Evolutionary conservation across 495 filamentous ascomycete species (phyloP).

Genomic region (Xylaria flabelliformis): DNA sequence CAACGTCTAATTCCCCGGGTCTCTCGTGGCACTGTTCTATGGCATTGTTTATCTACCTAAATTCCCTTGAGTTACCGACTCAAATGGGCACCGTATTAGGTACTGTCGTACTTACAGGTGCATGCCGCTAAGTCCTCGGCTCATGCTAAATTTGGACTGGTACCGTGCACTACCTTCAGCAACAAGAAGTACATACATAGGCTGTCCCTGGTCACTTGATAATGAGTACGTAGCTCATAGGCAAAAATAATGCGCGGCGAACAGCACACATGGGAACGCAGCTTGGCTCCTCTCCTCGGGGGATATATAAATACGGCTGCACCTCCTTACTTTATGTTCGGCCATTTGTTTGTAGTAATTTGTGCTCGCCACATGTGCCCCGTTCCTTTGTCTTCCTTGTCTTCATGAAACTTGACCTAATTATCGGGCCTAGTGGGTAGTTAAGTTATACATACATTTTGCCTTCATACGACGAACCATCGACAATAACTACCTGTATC

Average conservation of each 20-base stretch:
- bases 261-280: background rate
- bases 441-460: constrained; percentile 1
- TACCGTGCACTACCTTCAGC: background rate
- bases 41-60: background rate
- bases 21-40: constrained; percentile 1
- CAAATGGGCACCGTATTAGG: constrained; percentile 5
- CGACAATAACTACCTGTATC: constrained; percentile 5
- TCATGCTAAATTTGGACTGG: constrained; percentile 22
- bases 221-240: background rate
- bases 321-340: constrained; percentile 2
- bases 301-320: constrained; percentile 3
- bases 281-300: background rate
- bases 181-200: background rate
- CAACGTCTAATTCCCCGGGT: background rate
- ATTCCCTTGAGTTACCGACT: background rate
- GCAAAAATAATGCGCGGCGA: background rate
- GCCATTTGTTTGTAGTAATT: constrained; percentile 8
- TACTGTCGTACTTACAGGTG: background rate
- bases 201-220: background rate
- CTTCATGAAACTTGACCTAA: constrained; percentile 18
- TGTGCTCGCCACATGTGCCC: background rate
- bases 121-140: constrained; percentile 10
- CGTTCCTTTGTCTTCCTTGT: constrained; percentile 9
- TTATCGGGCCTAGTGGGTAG: background rate
- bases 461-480: background rate